These are phyloP conservation scores for Nannochloropsis gaditana DNA, from an alignment of 108 stramenopile genomes.

Conservation along the genomic window DNA sequence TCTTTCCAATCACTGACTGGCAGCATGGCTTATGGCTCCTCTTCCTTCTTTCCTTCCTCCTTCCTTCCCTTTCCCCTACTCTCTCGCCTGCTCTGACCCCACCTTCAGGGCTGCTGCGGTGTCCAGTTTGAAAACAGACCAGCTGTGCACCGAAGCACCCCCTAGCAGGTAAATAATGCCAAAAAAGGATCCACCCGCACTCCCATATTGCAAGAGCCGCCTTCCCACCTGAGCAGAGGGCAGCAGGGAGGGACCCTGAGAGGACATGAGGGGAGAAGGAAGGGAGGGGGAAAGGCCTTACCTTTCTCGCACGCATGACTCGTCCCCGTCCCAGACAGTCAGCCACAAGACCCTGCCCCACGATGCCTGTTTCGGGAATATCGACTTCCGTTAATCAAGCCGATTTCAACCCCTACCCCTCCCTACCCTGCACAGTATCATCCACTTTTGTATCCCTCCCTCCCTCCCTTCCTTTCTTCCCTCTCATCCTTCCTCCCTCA, in stretches of 20 bases:
- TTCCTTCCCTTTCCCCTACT: too few relatives aligned
- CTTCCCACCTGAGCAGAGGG: neutral
- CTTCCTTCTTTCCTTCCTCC: too few relatives aligned
- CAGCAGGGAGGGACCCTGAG: neutral
- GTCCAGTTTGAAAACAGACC: too few relatives aligned
- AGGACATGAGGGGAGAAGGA: neutral
- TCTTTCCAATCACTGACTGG: too few relatives aligned
- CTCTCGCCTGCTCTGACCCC: too few relatives aligned
- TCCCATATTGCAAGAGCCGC: neutral
- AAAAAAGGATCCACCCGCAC: neutral
- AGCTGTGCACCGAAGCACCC: neutral
- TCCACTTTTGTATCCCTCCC: too few relatives aligned
- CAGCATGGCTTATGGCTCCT: too few relatives aligned
- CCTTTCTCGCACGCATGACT: neutral
- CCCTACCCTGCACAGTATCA: too few relatives aligned
- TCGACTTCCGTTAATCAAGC: neutral
- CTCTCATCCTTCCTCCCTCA: neutral
- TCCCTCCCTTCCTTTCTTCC: neutral
- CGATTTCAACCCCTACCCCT: neutral
- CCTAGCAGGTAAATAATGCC: neutral
- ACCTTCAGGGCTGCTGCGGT: too few relatives aligned
- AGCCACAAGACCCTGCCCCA: neutral
- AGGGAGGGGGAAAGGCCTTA: neutral
- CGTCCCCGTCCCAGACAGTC: neutral
- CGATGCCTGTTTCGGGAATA: neutral